Conservation (phyloP, 768 basidiomycete species). For the Inosperma sp. region DNA sequence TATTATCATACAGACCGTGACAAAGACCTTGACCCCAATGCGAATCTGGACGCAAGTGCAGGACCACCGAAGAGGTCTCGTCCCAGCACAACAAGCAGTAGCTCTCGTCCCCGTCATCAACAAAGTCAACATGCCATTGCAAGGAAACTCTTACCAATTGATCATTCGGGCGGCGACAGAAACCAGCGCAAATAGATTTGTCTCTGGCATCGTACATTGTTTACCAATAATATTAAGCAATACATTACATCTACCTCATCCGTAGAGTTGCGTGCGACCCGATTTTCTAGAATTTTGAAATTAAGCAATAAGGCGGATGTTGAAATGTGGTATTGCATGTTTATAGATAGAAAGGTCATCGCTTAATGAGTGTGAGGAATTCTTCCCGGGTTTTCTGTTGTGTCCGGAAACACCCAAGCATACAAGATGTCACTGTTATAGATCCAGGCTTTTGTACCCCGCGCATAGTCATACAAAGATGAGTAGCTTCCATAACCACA, state of each 20-base stretch:
- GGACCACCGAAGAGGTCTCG: slow-evolving; percentile 56
- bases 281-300: too few relatives aligned
- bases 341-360: slow-evolving; percentile 13
- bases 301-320: slow-evolving; percentile 26
- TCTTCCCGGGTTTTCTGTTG: slow-evolving; percentile 98
- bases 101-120: slow-evolving; percentile 22
- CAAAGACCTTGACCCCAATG: slow-evolving; percentile 40
- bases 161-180: slow-evolving; percentile 57
- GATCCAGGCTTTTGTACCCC: slow-evolving; percentile 98
- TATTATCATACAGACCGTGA: slow-evolving; percentile 51
- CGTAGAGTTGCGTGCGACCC: not conserved
- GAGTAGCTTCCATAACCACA: slow-evolving; percentile 98
- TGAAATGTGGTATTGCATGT: slow-evolving; percentile 29
- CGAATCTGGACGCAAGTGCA: slow-evolving; percentile 36
- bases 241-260: slow-evolving; percentile 3
- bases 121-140: slow-evolving; percentile 40
- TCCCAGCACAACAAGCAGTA: slow-evolving; percentile 52
- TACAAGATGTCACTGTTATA: slow-evolving; percentile 92
- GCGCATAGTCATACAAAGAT: slow-evolving; percentile 99
- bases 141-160: slow-evolving; percentile 57
- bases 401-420: slow-evolving; percentile 98
- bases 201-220: slow-evolving; percentile 21
- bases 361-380: slow-evolving; percentile 82
- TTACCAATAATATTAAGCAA: slow-evolving; percentile 9
- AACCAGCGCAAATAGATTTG: slow-evolving; percentile 54